Percentiles rank a stretch among this genome's conserved stretches.
Evolutionary conservation across 805 yeast genomes (phyloP).

Genomic region (Pichia exigua): DNA sequence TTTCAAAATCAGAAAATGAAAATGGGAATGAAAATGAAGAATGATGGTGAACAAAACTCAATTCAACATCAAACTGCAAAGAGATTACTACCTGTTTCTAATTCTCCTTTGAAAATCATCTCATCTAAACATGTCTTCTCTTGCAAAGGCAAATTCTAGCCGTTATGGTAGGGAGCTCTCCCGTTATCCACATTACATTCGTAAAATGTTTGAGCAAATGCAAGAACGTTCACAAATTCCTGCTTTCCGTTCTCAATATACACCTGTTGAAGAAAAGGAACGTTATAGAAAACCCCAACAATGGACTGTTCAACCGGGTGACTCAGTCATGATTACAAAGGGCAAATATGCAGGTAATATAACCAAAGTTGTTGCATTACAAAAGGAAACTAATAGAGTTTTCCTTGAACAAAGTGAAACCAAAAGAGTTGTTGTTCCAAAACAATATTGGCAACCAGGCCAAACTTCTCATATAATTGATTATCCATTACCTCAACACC

Average conservation of each 20-base stretch:
- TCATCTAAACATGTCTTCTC: conserved; percentile 3
- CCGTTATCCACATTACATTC: conserved; percentile 22
- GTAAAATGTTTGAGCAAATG: conserved; percentile 25
- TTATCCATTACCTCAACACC: conserved; percentile 56
- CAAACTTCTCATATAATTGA: conserved; percentile 66
- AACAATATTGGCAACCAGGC: conserved; percentile 61
- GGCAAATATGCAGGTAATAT: conserved; percentile 74
- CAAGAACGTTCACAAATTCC: conserved; percentile 26
- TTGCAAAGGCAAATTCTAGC: conserved; percentile 13
- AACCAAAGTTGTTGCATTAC: conserved; percentile 55
- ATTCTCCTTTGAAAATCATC: background rate
- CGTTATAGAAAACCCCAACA: conserved; percentile 38
- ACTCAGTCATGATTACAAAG: conserved; percentile 60
- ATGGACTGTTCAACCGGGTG: conserved; percentile 65
- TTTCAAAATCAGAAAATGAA: background rate
- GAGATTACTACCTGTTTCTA: too few species aligned
- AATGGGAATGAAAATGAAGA: background rate
- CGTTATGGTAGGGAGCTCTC: conserved; percentile 28
- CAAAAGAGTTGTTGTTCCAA: conserved; percentile 59
- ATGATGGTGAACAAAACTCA: background rate
- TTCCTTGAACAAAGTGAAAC: conserved; percentile 63
- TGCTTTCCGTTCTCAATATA: conserved; percentile 22
- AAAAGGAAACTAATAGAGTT: conserved; percentile 53
- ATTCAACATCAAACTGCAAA: background rate
- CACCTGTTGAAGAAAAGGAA: conserved; percentile 26